Base-by-base conservation (phyloP, 257 asterid species). In the Rehmannia glutinosa region DNA sequence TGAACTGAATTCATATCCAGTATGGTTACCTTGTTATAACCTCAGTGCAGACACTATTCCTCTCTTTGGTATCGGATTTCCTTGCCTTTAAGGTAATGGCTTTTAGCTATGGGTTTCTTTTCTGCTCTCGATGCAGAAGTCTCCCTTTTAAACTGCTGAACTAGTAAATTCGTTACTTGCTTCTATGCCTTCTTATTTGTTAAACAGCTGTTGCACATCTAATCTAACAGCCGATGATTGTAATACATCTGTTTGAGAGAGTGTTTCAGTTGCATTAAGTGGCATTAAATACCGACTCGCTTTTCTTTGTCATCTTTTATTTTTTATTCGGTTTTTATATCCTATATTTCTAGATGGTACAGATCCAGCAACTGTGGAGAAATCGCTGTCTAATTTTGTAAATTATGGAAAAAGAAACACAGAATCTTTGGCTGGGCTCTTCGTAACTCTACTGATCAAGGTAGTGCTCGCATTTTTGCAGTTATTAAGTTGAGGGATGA, bases 341-440 rank as follows among this genome's bases (percentile, higher is more conserved):
- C 12, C 62, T 65, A 57, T 28, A 80, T 42, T 62, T 75, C 53
- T 64, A 92, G 98, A 86, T 81, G 95, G 97, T 63, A 75, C 82
- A 62, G 94, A 90, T 69, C 86, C 94, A 21, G 90, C 77, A 52
- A 73, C 76, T 16, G 93, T 90, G 75, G 74, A 11, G 68, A 86
- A 83, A 70, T 75, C 81, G 35, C 25, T 85, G 45, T 39, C 77
- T 52, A 83, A 79, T 38, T 92, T 86, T 75, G 69, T 50, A 38
- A 83, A 85, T 77, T 86, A 73, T 59, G 97, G 97, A 59, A 77
- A 80, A 73, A 41, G 62, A 25, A 92, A 92, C 69, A 70, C 32
- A 70, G 95, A 92, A 78, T 82, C 94, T 6, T 72, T 92, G 76
- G 92, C 90, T 17, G 93, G 83, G 87, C 98, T 92, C 73, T 86